A percentile compares a stretch with the other conserved stretches of the same genome.
Evolutionary conservation across 2,329 filamentous ascomycete genomes (phyloP).

Genomic region (Xylaria sp.): DNA sequence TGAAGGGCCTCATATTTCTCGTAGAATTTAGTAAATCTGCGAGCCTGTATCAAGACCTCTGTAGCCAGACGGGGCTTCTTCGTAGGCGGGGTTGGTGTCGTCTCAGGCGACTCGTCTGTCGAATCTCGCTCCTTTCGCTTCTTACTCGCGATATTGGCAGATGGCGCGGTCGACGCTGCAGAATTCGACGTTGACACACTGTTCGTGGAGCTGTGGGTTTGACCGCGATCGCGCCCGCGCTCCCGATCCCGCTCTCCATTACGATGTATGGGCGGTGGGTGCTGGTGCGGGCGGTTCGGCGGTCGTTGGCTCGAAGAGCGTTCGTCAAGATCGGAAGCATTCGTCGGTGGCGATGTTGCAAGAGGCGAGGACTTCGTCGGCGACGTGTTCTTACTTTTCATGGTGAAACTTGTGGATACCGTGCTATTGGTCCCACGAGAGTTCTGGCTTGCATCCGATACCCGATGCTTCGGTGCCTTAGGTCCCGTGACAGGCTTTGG

Average conservation of each 20-base stretch:
- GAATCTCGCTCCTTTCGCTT: constrained; percentile 56
- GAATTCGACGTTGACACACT: constrained; percentile 41
- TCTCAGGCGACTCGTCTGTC: constrained; percentile 42
- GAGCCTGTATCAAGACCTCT: constrained; percentile 63
- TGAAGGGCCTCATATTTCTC: constrained; percentile 67
- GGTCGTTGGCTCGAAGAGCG: constrained; percentile 39
- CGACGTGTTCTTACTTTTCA: constrained; percentile 64
- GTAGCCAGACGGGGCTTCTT: constrained; percentile 57
- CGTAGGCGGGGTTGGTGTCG: constrained; percentile 40
- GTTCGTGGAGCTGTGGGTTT: constrained; percentile 39
- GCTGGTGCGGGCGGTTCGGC: constrained; percentile 33
- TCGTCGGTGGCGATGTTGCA: constrained; percentile 72
- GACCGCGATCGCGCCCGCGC: constrained; percentile 37
- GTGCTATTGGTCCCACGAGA: constrained; percentile 54
- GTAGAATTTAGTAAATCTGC: constrained; percentile 66
- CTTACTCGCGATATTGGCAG: constrained; percentile 43
- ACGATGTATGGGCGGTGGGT: constrained; percentile 35
- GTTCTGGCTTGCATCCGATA: constrained; percentile 60
- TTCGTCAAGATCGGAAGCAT: constrained; percentile 69
- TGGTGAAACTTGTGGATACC: constrained; percentile 53
- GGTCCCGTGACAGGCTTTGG: constrained; percentile 48
- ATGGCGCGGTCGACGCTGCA: constrained; percentile 13
- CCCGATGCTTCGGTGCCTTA: constrained; percentile 55
- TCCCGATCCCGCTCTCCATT: constrained; percentile 41
- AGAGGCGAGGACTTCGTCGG: constrained; percentile 72